A percentile compares a stretch with the other conserved stretches of the same genome.
Evolutionary conservation across 1,139 yeast species (phyloP).

Genomic region (Hansenula sp.): DNA sequence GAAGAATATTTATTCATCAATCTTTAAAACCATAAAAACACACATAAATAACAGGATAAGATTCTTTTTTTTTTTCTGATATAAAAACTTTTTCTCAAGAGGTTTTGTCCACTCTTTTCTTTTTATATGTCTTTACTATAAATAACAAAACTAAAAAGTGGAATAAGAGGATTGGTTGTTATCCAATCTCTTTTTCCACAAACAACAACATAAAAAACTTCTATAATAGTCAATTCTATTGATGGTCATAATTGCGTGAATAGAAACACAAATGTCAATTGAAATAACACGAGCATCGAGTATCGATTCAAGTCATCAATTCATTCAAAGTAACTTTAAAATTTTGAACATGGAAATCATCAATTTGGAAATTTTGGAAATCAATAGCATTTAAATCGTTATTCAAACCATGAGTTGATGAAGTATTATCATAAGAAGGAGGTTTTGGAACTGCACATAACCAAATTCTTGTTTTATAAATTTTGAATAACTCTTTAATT

Average conservation of each 20-base stretch:
- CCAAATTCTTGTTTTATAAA: constrained; percentile 97
- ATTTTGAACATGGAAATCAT: constrained; percentile 30
- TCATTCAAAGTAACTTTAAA: constrained; percentile 22
- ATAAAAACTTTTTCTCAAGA: no score
- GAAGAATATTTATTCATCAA: no score
- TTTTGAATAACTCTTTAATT: constrained; percentile 86
- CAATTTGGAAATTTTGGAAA: constrained; percentile 13
- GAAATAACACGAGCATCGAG: no score
- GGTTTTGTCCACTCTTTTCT: no score
- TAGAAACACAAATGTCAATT: background rate
- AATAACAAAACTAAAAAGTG: background rate
- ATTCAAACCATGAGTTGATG: background rate
- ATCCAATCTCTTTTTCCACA: no score
- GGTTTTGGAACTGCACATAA: constrained; percentile 68
- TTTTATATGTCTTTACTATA: no score
- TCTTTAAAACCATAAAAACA: no score
- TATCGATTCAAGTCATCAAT: constrained; percentile 1
- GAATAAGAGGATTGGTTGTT: no score
- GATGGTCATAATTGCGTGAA: background rate
- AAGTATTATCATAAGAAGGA: background rate
- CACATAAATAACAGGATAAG: no score
- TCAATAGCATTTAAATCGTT: constrained; percentile 8
- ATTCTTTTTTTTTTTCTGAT: no score
- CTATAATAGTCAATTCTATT: background rate
- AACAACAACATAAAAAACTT: background rate